A percentile compares a stretch with the other conserved stretches of the same genome.
phyloP scores from a whole-genome alignment of 352 stramenopile species.

The Globisporangium camurandrum region DNA sequence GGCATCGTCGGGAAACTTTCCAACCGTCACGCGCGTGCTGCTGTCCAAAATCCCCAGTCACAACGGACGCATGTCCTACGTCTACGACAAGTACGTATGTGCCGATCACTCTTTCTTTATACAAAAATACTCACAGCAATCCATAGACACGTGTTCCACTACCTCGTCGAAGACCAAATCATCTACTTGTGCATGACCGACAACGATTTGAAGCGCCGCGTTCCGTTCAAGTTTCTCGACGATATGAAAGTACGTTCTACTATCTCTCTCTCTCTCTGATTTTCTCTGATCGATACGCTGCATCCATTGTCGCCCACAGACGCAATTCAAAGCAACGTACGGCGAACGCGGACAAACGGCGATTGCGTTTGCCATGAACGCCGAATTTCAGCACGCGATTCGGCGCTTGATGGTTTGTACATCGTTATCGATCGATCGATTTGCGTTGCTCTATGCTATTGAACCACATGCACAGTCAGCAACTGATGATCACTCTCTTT shows the following conservation, averaged over 20 bases:
- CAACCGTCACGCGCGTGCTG: conserved; percentile 95
- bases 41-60: conserved; percentile 93
- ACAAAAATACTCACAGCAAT: neutral
- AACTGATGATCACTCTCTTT: neutral
- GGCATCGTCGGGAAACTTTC: conserved; percentile 95
- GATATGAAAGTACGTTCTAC: conserved; percentile 88
- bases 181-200: conserved; percentile 99
- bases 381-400: conserved; percentile 94
- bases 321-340: conserved; percentile 80
- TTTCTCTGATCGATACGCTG: neutral
- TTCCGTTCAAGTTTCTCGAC: conserved; percentile 97
- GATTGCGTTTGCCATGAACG: conserved; percentile 98
- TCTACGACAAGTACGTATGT: conserved; percentile 92
- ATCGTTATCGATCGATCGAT: too few relatives aligned
- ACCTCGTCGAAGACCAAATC: conserved; percentile 93
- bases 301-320: conserved; percentile 12
- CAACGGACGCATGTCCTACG: conserved; percentile 96
- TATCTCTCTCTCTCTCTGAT: neutral
- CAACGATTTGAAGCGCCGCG: conserved; percentile 89
- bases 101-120: neutral
- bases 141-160: conserved; percentile 90
- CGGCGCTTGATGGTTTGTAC: conserved; percentile 88
- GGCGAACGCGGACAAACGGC: conserved; percentile 76
- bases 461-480: too few relatives aligned
- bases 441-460: too few relatives aligned